Evolutionary conservation across 805 yeast species (phyloP).

Genomic region (Ogataea pignaliae): DNA sequence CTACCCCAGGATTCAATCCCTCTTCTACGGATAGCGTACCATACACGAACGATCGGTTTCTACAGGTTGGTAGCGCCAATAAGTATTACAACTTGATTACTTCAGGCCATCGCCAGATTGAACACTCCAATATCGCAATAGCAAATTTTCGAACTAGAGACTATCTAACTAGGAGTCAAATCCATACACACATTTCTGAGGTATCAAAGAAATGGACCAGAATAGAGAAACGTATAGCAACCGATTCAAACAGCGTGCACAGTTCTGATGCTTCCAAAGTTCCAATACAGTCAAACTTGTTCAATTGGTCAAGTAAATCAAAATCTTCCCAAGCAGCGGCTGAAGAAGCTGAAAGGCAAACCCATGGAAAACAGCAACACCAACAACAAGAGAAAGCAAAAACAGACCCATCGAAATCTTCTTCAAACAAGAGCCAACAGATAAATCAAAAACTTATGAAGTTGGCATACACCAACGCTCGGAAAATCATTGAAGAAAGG

Average conservation of each 20-base stretch:
- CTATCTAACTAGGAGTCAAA: constrained; percentile 10
- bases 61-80: constrained; percentile 4
- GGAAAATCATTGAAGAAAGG: constrained; percentile 20
- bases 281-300: constrained; percentile 7
- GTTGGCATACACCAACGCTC: constrained; percentile 14
- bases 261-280: constrained; percentile 1
- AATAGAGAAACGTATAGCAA: constrained; percentile 25
- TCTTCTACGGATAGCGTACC: not conserved
- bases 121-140: not conserved
- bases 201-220: constrained; percentile 23
- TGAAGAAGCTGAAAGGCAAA: not conserved
- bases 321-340: constrained; percentile 1
- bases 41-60: not conserved
- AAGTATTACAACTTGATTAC: constrained; percentile 11
- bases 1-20: not conserved
- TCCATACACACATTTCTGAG: constrained; percentile 7
- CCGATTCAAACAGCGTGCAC: not conserved
- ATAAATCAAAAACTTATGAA: constrained; percentile 19
- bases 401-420: no score
- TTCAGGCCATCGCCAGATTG: constrained; percentile 4
- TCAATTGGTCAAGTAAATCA: constrained; percentile 16
- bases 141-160: constrained; percentile 20
- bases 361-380: not conserved
- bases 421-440: constrained; percentile 7
- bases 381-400: not conserved